A percentile compares a stretch with the other conserved stretches of the same genome.
These are phyloP conservation scores for Thelonectria olida DNA, from an alignment of 2,329 filamentous ascomycete species.

Conservation along the genomic window DNA sequence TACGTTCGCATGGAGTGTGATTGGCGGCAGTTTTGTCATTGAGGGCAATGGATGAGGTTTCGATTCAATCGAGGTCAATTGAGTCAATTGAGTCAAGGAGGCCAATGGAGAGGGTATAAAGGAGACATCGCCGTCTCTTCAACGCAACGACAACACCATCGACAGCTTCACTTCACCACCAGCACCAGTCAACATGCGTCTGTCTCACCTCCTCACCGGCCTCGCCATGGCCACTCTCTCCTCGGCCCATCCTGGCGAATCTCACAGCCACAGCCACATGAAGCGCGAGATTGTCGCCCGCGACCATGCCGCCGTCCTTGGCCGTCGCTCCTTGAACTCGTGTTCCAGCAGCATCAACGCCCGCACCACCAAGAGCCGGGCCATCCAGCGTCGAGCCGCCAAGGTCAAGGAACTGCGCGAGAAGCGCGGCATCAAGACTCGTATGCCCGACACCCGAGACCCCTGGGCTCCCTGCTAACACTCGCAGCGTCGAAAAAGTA, in stretches of 20 bases:
- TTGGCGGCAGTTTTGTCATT: conserved; percentile 3
- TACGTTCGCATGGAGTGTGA: background rate
- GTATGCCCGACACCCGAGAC: background rate
- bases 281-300: conserved; percentile 18
- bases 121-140: too few species aligned
- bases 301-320: conserved; percentile 18
- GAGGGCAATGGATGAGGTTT: background rate
- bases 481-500: conserved; percentile 18
- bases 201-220: conserved; percentile 1
- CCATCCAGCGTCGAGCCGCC: conserved; percentile 12
- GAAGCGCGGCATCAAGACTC: conserved; percentile 11
- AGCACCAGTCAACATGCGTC: background rate
- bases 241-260: conserved; percentile 13
- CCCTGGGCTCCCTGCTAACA: background rate
- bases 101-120: too few species aligned
- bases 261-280: conserved; percentile 16
- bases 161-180: background rate
- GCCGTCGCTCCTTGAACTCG: conserved; percentile 8
- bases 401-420: conserved; percentile 16
- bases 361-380: conserved; percentile 4
- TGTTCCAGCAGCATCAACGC: conserved; percentile 4
- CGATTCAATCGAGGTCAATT: too few species aligned
- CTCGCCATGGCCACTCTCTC: conserved; percentile 7
- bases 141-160: too few species aligned
- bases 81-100: too few species aligned